Evolutionary conservation across 345 rosid species (phyloP).

Genomic region (Clausena lansium): DNA sequence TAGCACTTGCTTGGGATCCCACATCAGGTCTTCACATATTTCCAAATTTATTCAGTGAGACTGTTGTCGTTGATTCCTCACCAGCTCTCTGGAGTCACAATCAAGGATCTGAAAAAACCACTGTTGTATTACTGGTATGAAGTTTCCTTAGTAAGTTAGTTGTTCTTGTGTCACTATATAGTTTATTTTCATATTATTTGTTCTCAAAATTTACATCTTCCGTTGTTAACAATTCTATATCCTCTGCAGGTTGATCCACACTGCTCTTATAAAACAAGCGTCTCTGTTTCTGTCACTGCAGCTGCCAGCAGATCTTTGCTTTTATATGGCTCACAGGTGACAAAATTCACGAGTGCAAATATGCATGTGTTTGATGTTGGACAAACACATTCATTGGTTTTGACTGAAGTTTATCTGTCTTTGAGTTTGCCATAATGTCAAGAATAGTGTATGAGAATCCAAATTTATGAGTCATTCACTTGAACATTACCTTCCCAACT

Average conservation of each 20-base stretch:
- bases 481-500: neutral
- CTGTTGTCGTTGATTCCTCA: constrained; percentile 71
- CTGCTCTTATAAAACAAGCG: constrained; percentile 71
- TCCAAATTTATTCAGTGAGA: constrained; percentile 68
- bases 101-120: constrained; percentile 67
- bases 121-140: constrained; percentile 71
- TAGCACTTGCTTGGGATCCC: constrained; percentile 95
- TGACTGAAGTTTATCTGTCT: neutral
- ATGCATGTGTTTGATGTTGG: constrained; percentile 1
- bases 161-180: neutral
- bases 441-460: neutral
- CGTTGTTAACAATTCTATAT: constrained; percentile 6
- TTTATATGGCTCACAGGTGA: constrained; percentile 73
- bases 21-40: constrained; percentile 74
- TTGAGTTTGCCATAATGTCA: neutral
- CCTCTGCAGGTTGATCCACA: constrained; percentile 91
- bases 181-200: constrained; percentile 13
- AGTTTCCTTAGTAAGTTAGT: constrained; percentile 12
- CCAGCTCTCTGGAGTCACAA: constrained; percentile 77
- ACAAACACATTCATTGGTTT: neutral
- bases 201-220: constrained; percentile 3
- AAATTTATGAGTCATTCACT: neutral
- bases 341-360: neutral
- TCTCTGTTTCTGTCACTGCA: constrained; percentile 63
- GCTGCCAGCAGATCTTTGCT: constrained; percentile 81